Percentiles rank a stretch among this genome's conserved stretches.
phyloP scores from a whole-genome alignment of 768 basidiomycete genomes.

The Coprinopsis cinerea region DNA sequence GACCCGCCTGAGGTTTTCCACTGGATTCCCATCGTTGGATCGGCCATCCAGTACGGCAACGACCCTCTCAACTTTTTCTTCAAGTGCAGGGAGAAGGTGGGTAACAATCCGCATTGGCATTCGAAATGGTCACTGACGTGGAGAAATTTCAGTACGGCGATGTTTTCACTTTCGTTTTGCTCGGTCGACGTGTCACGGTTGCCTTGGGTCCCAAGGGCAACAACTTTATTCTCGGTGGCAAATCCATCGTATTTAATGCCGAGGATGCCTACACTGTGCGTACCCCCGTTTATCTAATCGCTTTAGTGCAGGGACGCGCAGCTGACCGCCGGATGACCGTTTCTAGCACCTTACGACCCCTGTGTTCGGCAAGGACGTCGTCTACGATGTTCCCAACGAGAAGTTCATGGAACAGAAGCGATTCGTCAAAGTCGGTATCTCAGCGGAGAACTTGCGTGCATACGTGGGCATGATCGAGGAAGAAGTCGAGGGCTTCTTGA shows the following conservation, averaged over 20 bases:
- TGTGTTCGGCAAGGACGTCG: constrained; percentile 95
- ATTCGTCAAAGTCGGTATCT: constrained; percentile 94
- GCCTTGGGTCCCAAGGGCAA: constrained; percentile 88
- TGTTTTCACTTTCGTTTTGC: constrained; percentile 91
- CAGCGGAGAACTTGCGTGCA: constrained; percentile 82
- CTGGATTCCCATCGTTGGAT: constrained; percentile 85
- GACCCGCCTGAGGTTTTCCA: constrained; percentile 92
- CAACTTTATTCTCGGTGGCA: constrained; percentile 92
- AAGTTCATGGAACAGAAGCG: constrained; percentile 99
- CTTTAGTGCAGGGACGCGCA: not conserved
- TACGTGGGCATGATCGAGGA: constrained; percentile 80
- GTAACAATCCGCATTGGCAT: constrained; percentile 7
- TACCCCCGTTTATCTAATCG: not conserved
- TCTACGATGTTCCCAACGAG: constrained; percentile 96
- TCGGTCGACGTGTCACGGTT: constrained; percentile 88
- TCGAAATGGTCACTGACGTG: not conserved
- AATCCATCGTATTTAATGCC: constrained; percentile 85
- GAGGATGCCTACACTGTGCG: constrained; percentile 94
- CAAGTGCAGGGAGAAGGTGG: constrained; percentile 69
- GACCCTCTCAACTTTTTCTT: constrained; percentile 90
- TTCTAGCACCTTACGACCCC: constrained; percentile 84
- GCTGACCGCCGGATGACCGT: not conserved
- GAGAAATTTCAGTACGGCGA: constrained; percentile 69
- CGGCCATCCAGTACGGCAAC: constrained; percentile 83
- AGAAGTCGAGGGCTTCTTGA: constrained; percentile 68